Percentiles rank a stretch among this genome's conserved stretches.
Evolutionary conservation across 371 early-diverging fungal species (phyloP).

Genomic region (Lichtheimia ramosa): DNA sequence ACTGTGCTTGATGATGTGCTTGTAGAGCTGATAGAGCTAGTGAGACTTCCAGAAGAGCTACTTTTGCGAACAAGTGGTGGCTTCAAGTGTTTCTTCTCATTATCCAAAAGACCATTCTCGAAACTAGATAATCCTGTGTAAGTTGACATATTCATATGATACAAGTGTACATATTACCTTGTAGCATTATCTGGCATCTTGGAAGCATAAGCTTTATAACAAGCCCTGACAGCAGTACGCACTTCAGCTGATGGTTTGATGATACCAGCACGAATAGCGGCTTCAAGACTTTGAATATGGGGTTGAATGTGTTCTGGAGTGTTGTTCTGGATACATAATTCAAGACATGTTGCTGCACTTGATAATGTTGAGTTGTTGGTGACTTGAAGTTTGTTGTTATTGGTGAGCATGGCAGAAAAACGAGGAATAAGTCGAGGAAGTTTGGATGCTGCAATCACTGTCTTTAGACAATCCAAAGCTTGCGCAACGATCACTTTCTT

Average conservation of each 20-base stretch:
- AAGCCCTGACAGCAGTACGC: constrained; percentile 38
- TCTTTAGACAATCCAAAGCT: constrained; percentile 38
- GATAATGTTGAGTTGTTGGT: constrained; percentile 46
- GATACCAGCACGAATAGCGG: constrained; percentile 43
- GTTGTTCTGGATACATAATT: constrained; percentile 37
- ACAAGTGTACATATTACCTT: constrained; percentile 8
- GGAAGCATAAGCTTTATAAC: constrained; percentile 41
- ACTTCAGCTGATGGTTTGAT: constrained; percentile 56
- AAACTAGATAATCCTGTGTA: neutral
- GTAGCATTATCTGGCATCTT: constrained; percentile 39
- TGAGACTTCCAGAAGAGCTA: constrained; percentile 3
- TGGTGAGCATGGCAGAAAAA: constrained; percentile 26
- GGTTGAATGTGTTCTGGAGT: constrained; percentile 33
- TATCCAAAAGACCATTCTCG: neutral
- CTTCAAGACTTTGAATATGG: constrained; percentile 35
- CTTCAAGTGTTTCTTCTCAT: constrained; percentile 1
- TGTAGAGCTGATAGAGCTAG: neutral
- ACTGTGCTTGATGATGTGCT: neutral
- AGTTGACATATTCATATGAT: neutral
- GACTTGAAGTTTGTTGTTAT: constrained; percentile 10
- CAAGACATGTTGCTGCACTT: constrained; percentile 42
- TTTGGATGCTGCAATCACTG: constrained; percentile 38
- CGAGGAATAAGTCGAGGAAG: constrained; percentile 35
- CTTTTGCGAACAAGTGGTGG: neutral
- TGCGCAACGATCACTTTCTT: constrained; percentile 54